These are phyloP conservation scores for Metschnikowia lachancei DNA, from an alignment of 805 yeast species.

Conservation along the genomic window DNA sequence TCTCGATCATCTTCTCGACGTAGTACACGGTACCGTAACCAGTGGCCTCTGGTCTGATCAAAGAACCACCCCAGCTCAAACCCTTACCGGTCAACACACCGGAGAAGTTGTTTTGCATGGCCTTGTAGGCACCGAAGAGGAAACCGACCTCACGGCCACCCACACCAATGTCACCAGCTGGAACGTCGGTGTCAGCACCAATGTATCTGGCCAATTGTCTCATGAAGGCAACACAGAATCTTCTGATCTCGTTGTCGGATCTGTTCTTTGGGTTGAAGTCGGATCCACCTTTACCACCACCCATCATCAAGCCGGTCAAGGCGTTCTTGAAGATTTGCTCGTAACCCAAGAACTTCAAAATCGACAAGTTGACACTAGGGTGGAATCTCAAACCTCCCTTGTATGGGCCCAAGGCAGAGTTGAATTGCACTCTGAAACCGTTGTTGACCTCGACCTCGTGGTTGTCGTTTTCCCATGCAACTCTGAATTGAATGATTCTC, in stretches of 20 bases:
- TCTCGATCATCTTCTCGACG: slow-evolving; percentile 96
- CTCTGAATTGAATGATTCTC: slow-evolving; percentile 95
- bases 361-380: slow-evolving; percentile 93
- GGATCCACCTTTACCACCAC: slow-evolving; percentile 99
- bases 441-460: slow-evolving; percentile 91
- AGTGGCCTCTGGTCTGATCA: slow-evolving; percentile 98
- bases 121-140: slow-evolving; percentile 96
- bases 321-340: slow-evolving; percentile 99
- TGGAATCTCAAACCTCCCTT: slow-evolving; percentile 99
- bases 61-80: slow-evolving; percentile 97
- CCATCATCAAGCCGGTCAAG: slow-evolving; percentile 93
- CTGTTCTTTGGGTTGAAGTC: slow-evolving; percentile 97
- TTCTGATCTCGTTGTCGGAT: slow-evolving; percentile 90
- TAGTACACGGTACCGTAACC: slow-evolving; percentile 97
- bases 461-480: slow-evolving; percentile 94
- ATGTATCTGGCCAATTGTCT: slow-evolving; percentile 92
- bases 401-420: slow-evolving; percentile 98
- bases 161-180: slow-evolving; percentile 99
- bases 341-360: slow-evolving; percentile 93
- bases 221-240: slow-evolving; percentile 96
- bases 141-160: slow-evolving; percentile 95
- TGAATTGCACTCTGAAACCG: slow-evolving; percentile 98
- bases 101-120: slow-evolving; percentile 85
- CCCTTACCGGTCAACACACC: slow-evolving; percentile 99
- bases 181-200: slow-evolving; percentile 96